Evolutionary conservation across 176 grass and related monocot species (phyloP).

Genomic region (Cenchrus americanus): DNA sequence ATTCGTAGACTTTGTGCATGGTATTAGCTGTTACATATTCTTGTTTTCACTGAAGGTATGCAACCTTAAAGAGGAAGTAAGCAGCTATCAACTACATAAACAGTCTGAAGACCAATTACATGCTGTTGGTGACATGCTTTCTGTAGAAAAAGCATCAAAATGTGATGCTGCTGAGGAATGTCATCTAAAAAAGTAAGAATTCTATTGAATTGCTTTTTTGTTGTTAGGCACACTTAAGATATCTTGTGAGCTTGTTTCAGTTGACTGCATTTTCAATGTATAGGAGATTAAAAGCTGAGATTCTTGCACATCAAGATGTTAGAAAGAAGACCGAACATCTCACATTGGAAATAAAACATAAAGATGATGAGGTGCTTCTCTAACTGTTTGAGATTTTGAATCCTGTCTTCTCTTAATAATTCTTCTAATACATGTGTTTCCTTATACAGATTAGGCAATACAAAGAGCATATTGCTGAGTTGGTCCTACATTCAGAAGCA

Average conservation of each 20-base stretch:
- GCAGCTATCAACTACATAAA: constrained; percentile 66
- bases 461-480: constrained; percentile 82
- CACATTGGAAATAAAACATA: constrained; percentile 53
- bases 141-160: constrained; percentile 49
- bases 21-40: constrained; percentile 9
- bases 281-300: constrained; percentile 49
- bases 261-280: constrained; percentile 17
- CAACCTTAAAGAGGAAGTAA: constrained; percentile 87
- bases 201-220: constrained; percentile 11
- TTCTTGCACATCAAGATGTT: constrained; percentile 66
- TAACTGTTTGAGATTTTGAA: constrained; percentile 35
- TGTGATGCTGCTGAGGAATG: constrained; percentile 37
- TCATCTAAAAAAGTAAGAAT: constrained; percentile 49
- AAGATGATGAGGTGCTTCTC: constrained; percentile 74
- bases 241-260: constrained; percentile 17
- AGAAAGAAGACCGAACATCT: constrained; percentile 64
- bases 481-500: constrained; percentile 82
- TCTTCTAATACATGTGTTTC: constrained; percentile 36
- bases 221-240: neutral
- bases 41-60: constrained; percentile 46
- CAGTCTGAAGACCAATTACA: constrained; percentile 52
- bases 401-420: constrained; percentile 37
- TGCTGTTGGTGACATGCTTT: constrained; percentile 45
- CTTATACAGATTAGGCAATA: constrained; percentile 64
- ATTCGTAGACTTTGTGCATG: constrained; percentile 16